Conservation (phyloP, 345 rosid genomes). For the Dovyalis caffra region DNA sequence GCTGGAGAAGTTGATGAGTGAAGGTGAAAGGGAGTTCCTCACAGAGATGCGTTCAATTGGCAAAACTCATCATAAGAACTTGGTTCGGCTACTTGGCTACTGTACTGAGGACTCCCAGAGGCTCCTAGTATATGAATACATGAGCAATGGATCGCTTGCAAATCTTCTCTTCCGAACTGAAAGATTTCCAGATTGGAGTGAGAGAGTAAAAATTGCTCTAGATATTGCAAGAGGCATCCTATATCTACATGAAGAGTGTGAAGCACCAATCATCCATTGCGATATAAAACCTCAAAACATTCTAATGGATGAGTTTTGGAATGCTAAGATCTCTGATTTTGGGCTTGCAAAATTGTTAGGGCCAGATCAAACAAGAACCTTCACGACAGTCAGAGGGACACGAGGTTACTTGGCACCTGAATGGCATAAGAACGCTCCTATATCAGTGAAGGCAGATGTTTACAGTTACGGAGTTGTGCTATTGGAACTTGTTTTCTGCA, state of each 20-base stretch:
- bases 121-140: conserved; percentile 16
- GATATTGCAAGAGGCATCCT: conserved; percentile 22
- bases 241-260: conserved; percentile 29
- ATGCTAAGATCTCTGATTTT: conserved; percentile 26
- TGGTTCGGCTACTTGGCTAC: conserved; percentile 10
- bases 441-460: conserved; percentile 20
- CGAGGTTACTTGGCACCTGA: conserved; percentile 34
- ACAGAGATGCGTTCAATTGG: conserved; percentile 22
- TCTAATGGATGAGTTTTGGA: conserved; percentile 17
- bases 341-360: conserved; percentile 27
- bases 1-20: conserved; percentile 18
- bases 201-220: conserved; percentile 13
- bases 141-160: conserved; percentile 28
- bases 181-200: conserved; percentile 16
- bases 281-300: conserved; percentile 32
- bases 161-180: conserved; percentile 18
- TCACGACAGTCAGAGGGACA: conserved; percentile 31
- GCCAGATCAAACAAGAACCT: conserved; percentile 25
- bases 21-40: conserved; percentile 23
- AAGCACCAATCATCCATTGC: conserved; percentile 19
- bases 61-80: conserved; percentile 13
- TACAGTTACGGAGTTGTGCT: conserved; percentile 23
- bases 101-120: conserved; percentile 6
- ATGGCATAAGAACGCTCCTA: conserved; percentile 16
- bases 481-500: conserved; percentile 18